phyloP scores from a whole-genome alignment of 2,329 filamentous ascomycete genomes.

The Pseudogymnoascus sp. region DNA sequence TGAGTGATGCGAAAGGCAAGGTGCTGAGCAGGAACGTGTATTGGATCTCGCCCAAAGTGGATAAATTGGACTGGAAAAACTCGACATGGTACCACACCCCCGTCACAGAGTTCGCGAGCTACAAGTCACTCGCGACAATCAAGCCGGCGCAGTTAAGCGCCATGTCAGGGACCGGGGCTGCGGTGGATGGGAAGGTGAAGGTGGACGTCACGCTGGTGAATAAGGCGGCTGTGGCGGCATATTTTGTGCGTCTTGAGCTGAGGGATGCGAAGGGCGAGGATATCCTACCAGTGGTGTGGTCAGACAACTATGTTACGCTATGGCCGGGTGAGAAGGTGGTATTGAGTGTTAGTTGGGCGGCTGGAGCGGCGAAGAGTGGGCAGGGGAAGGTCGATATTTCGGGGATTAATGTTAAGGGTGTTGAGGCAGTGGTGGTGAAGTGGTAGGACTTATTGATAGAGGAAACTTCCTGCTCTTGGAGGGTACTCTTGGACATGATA shows the following conservation, averaged over 20 bases:
- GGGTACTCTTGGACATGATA: not conserved
- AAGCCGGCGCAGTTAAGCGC: conserved; percentile 31
- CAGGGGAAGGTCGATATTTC: conserved; percentile 8
- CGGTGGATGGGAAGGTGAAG: conserved; percentile 11
- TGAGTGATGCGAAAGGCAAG: conserved; percentile 29
- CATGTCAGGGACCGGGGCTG: conserved; percentile 13
- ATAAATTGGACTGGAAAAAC: conserved; percentile 45
- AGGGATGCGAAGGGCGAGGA: conserved; percentile 37
- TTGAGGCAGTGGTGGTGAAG: not conserved
- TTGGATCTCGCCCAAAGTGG: conserved; percentile 41
- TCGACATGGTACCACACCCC: conserved; percentile 53
- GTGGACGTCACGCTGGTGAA: conserved; percentile 42
- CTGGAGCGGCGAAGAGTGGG: not conserved
- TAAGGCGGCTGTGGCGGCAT: conserved; percentile 41
- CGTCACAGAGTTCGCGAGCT: conserved; percentile 41
- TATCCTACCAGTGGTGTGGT: conserved; percentile 46
- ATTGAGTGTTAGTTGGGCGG: conserved; percentile 27
- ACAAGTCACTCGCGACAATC: conserved; percentile 36
- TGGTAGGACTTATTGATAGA: not conserved
- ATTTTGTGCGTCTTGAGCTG: conserved; percentile 47
- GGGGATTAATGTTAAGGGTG: not conserved
- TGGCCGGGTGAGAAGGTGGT: conserved; percentile 45
- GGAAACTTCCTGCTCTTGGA: not conserved
- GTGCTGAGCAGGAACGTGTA: conserved; percentile 50
- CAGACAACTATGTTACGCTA: conserved; percentile 54